These are phyloP conservation scores for Populus ilicifolia DNA, from an alignment of 345 rosid species.

Conservation along the genomic window DNA sequence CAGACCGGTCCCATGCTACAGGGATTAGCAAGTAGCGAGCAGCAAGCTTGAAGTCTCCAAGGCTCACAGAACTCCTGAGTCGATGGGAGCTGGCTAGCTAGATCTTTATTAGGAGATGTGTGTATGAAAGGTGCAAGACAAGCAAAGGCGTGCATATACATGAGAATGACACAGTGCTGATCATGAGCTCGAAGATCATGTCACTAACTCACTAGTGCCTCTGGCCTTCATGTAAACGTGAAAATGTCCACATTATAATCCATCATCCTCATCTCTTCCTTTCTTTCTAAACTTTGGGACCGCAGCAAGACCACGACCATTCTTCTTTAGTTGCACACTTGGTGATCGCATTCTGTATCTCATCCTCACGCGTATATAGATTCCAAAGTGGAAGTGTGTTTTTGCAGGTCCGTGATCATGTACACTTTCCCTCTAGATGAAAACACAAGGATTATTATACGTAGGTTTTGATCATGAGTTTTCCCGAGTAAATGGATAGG, in stretches of 20 bases:
- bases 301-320: background rate
- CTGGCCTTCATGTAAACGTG: background rate
- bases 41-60: background rate
- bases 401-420: background rate
- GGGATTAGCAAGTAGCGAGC: no score
- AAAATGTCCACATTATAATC: no score
- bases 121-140: slow-evolving; percentile 19
- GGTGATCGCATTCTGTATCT: background rate
- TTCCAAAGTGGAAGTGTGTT: background rate
- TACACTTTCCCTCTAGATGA: background rate
- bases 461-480: background rate
- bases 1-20: background rate
- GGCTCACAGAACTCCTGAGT: background rate
- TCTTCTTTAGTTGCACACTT: no score
- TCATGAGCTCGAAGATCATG: background rate
- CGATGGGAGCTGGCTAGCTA: background rate
- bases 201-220: background rate
- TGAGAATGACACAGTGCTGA: slow-evolving; percentile 11
- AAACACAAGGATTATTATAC: background rate
- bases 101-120: background rate
- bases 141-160: slow-evolving; percentile 16
- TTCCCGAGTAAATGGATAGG: background rate
- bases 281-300: background rate
- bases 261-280: background rate
- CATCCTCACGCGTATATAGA: background rate